These are phyloP conservation scores for Nigrospora osmanthi DNA, from an alignment of 2,329 filamentous ascomycete species.

Conservation along the genomic window DNA sequence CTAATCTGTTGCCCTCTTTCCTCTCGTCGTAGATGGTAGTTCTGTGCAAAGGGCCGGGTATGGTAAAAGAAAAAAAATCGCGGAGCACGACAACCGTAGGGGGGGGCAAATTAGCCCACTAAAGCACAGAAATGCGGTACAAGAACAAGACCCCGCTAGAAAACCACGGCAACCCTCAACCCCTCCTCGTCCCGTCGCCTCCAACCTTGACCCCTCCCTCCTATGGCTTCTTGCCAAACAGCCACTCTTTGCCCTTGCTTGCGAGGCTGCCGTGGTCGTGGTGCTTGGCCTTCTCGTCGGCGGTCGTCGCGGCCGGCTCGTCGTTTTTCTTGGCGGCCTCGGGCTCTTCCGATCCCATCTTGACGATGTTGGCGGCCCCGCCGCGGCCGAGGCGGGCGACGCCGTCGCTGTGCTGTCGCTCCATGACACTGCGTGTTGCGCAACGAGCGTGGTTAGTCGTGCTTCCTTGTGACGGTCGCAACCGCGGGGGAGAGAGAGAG, in stretches of 20 bases:
- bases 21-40: too few species aligned
- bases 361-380: slow-evolving; percentile 65
- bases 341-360: slow-evolving; percentile 20
- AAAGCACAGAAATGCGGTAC: too few species aligned
- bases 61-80: too few species aligned
- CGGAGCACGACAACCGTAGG: too few species aligned
- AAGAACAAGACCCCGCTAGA: too few species aligned
- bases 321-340: slow-evolving; percentile 29
- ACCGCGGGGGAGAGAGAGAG: slow-evolving; percentile 3
- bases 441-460: not conserved
- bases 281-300: slow-evolving; percentile 17
- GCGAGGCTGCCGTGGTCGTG: slow-evolving; percentile 18
- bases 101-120: too few species aligned
- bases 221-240: slow-evolving; percentile 40
- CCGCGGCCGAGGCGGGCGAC: slow-evolving; percentile 64
- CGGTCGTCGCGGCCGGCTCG: slow-evolving; percentile 35
- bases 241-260: slow-evolving; percentile 39
- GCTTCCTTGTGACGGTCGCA: not conserved
- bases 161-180: too few species aligned
- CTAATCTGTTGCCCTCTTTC: too few species aligned
- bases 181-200: not conserved
- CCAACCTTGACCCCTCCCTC: slow-evolving; percentile 3
- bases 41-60: too few species aligned
- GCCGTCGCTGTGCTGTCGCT: slow-evolving; percentile 48
- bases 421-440: slow-evolving; percentile 27